Evolutionary conservation across 495 filamentous ascomycete genomes (phyloP).

Genomic region (Apodospora peruviana): DNA sequence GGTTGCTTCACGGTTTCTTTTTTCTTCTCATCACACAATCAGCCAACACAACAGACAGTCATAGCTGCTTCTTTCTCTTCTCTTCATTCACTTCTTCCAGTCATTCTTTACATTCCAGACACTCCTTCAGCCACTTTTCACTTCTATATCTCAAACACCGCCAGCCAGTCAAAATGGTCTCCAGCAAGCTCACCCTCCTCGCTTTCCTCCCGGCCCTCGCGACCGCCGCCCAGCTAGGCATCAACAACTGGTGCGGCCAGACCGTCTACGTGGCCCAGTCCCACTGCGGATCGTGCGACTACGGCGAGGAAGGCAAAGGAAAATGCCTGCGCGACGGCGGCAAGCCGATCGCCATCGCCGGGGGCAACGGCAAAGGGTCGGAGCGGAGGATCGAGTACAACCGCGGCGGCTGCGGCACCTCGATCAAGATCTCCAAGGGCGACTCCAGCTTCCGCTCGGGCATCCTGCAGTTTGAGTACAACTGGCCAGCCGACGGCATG

Average conservation of each 20-base stretch:
- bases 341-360: not conserved
- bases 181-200: not conserved
- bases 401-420: slow-evolving; percentile 4
- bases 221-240: not conserved
- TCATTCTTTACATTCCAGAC: not conserved
- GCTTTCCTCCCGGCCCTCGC: not conserved
- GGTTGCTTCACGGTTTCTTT: not conserved
- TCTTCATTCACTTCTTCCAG: not conserved
- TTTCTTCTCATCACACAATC: not conserved
- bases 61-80: not conserved
- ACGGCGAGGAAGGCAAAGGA: slow-evolving; percentile 2
- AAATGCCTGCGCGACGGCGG: not conserved
- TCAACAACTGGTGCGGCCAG: slow-evolving; percentile 9
- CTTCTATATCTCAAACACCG: not conserved
- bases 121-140: not conserved
- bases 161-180: not conserved
- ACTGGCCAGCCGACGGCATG: not conserved
- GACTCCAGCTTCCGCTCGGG: slow-evolving; percentile 4
- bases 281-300: slow-evolving; percentile 8
- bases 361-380: not conserved
- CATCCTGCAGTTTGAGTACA: slow-evolving; percentile 16
- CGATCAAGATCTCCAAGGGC: slow-evolving; percentile 10
- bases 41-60: too few species aligned
- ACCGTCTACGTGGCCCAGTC: slow-evolving; percentile 8
- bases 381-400: slow-evolving; percentile 6